phyloP scores from a whole-genome alignment of 75 land plant genomes.

The Cunninghamia lanceolata region DNA sequence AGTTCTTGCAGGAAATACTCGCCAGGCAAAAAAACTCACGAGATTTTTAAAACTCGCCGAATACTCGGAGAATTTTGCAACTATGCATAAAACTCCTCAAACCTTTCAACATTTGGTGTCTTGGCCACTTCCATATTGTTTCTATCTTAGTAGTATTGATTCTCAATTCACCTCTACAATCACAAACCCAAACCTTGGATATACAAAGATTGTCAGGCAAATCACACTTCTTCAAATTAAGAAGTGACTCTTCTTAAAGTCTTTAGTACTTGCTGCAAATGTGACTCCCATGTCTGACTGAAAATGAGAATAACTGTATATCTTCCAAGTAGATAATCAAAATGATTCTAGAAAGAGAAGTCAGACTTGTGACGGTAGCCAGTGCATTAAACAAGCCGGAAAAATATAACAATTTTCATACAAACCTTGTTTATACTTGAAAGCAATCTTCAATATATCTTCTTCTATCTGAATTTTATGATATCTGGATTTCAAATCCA shows the following conservation, averaged over 20 bases:
- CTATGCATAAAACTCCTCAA: background rate
- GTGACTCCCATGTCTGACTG: background rate
- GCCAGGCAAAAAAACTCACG: too few species aligned
- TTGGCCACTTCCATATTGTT: background rate
- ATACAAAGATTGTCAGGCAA: background rate
- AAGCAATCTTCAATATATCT: background rate
- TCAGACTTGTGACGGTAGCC: background rate
- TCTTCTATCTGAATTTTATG: background rate
- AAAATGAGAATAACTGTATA: background rate
- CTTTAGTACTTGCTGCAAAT: background rate
- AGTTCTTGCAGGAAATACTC: too few species aligned
- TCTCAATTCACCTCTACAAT: background rate
- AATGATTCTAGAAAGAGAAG: background rate
- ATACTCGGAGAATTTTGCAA: too few species aligned
- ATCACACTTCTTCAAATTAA: background rate
- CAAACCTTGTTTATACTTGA: background rate
- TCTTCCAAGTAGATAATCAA: background rate
- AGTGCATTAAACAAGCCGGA: background rate
- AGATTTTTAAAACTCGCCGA: too few species aligned
- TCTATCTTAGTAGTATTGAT: background rate
- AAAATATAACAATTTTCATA: background rate
- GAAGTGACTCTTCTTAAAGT: background rate
- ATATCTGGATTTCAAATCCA: background rate
- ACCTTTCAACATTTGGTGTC: background rate
- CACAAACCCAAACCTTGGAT: background rate